phyloP scores from a whole-genome alignment of 495 filamentous ascomycete species.

The Xylaria scruposa region DNA sequence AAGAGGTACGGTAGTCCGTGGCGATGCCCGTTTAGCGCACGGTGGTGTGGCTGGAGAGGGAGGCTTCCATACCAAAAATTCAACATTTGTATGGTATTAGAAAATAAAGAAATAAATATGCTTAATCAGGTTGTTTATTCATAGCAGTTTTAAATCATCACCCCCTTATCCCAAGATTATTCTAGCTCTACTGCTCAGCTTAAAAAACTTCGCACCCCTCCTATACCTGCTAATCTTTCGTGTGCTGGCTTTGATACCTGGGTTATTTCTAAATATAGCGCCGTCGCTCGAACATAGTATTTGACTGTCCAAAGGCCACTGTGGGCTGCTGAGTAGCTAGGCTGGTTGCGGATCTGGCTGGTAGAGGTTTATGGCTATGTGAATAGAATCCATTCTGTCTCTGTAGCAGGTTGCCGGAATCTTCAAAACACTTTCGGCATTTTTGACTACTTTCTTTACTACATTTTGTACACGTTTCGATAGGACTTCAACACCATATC shows the following conservation, averaged over 20 bases:
- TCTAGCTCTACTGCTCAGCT: no score
- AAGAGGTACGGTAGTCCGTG: no score
- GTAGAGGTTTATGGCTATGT: neutral
- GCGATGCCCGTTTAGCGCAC: no score
- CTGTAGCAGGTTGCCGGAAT: neutral
- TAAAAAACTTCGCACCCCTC: no score
- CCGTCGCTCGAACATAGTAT: neutral
- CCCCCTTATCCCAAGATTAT: no score
- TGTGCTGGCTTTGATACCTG: neutral
- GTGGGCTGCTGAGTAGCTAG: neutral
- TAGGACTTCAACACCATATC: neutral
- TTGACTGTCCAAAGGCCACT: neutral
- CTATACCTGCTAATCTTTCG: no score
- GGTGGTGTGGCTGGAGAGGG: no score
- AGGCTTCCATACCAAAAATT: no score
- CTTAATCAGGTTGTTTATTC: no score
- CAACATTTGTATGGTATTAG: no score
- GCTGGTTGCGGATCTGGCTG: neutral
- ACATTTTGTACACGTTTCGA: neutral
- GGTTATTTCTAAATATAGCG: neutral
- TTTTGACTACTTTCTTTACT: neutral
- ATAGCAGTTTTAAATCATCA: no score
- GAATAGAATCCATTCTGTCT: neutral
- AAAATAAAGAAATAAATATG: no score
- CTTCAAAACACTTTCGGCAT: neutral